Evolutionary conservation across 192 early-diverging fungal species (phyloP), one percentile per base, ranked within the genome.

Genomic region (Globomyces pollinis-pini): DNA sequence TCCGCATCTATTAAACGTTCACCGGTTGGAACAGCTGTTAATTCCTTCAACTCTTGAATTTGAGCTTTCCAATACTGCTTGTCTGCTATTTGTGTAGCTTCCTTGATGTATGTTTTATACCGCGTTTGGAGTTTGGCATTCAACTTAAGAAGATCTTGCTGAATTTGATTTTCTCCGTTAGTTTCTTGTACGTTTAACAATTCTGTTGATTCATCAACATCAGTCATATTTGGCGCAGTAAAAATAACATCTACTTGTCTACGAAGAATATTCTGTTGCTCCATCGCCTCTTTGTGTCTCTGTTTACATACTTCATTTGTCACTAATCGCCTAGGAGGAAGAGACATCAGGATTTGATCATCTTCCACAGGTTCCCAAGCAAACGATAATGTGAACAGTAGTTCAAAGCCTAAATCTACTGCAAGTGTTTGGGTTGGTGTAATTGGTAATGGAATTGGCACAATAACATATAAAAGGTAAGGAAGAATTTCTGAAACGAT

Each of bases 331-430:
- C 94, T 87, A 39, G 94, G 94, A 51, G 79, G 82, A 57, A 94
- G 68, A 62, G 75, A 78, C 88, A 95, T 91, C 61, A 95, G 66
- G 0, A 65, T 47, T 42, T 85, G 81, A 12, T 57, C 71, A 42
- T 67, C 67, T 7, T 87, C 74, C 13, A 80, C 79, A n/a, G 81
- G 84, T 68, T 98, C 94, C 87, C 89, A 98, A 12, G 93, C 94
- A 70, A 87, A 95, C 3, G 85, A 80, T 30, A 98, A 70, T 7
- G 91, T 89, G 18, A 85, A 75, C 60, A 93, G 79, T 44, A 98
- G 61, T 74, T 98, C 94, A 71, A 92, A 98, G 33, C 94, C 94
- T 18, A 98, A 78, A 73, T 98, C 94, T 31, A 93, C 90, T 9
- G 88, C 83, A 51, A 98, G 70, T 52, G 95, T 93, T 63, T 91